Conservation (phyloP, 768 basidiomycete genomes). For the Lactarius hatsudake region DNA sequence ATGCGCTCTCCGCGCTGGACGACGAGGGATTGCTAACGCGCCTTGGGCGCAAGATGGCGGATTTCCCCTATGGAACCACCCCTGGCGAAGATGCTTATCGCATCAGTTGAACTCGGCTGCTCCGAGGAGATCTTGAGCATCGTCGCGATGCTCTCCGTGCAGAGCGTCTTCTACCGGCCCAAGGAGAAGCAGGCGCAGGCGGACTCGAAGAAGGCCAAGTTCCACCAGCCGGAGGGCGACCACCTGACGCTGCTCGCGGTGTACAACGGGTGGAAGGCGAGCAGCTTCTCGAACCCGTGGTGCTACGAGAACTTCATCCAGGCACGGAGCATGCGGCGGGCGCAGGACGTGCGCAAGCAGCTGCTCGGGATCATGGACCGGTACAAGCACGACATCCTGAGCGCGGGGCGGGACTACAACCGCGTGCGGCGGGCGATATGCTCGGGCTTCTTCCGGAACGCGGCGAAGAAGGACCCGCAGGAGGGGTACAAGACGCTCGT, state of each 20-base stretch:
- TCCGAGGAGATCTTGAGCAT: slow-evolving; percentile 97
- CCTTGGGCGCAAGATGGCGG: slow-evolving; percentile 97
- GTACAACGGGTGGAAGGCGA: slow-evolving; percentile 97
- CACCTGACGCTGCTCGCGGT: slow-evolving; percentile 90
- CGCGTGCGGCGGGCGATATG: slow-evolving; percentile 92
- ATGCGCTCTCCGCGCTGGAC: slow-evolving; percentile 93
- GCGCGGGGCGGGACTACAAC: slow-evolving; percentile 91
- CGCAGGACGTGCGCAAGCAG: slow-evolving; percentile 98
- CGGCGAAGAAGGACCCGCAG: slow-evolving; percentile 97
- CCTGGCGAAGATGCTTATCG: slow-evolving; percentile 96
- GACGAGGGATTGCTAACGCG: slow-evolving; percentile 95
- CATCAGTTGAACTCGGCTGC: slow-evolving; percentile 94
- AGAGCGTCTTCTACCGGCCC: slow-evolving; percentile 97
- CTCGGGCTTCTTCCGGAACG: slow-evolving; percentile 96
- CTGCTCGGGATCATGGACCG: slow-evolving; percentile 98
- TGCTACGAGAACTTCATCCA: slow-evolving; percentile 99
- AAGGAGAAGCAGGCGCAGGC: slow-evolving; percentile 99
- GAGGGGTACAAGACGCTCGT: slow-evolving; percentile 98
- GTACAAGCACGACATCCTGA: slow-evolving; percentile 96
- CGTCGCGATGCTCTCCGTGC: slow-evolving; percentile 96
- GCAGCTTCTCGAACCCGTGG: slow-evolving; percentile 98
- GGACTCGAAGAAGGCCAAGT: slow-evolving; percentile 99
- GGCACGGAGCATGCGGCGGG: slow-evolving; percentile 93
- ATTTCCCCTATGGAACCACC: slow-evolving; percentile 98
- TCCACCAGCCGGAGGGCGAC: slow-evolving; percentile 98